These are phyloP conservation scores for Phytophthora ohioensis DNA, from an alignment of 352 stramenopile genomes.

Conservation along the genomic window DNA sequence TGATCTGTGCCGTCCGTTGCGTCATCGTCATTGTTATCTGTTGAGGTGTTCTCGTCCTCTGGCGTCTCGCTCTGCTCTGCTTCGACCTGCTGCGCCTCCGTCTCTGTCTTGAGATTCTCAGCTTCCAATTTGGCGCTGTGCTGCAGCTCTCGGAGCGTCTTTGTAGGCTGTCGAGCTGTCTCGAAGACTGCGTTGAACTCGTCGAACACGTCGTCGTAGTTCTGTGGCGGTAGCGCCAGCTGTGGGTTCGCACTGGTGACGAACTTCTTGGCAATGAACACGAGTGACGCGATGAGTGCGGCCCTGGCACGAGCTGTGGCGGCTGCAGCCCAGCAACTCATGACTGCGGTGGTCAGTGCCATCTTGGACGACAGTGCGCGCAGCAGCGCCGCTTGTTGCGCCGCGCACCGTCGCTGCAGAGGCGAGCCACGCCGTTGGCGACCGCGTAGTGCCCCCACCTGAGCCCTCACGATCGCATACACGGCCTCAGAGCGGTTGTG, in stretches of 20 bases:
- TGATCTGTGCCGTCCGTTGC: conserved; percentile 47
- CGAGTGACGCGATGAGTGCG: conserved; percentile 37
- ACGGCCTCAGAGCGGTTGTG: conserved; percentile 41
- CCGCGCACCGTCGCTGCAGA: conserved; percentile 36
- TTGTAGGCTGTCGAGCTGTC: conserved; percentile 13
- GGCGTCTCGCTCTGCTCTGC: conserved; percentile 10
- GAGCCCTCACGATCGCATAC: conserved; percentile 35
- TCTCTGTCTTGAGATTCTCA: neutral
- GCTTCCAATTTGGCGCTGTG: conserved; percentile 22
- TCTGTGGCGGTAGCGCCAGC: conserved; percentile 2
- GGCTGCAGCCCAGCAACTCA: conserved; percentile 33
- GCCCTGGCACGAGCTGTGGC: conserved; percentile 30
- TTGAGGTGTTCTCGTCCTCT: conserved; percentile 21
- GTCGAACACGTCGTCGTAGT: conserved; percentile 43
- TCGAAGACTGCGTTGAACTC: conserved; percentile 49
- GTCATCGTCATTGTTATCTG: conserved; percentile 39
- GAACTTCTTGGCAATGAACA: conserved; percentile 48
- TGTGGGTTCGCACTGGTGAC: conserved; percentile 23
- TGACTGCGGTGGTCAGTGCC: conserved; percentile 31
- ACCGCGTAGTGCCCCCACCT: conserved; percentile 25
- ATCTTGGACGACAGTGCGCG: conserved; percentile 34
- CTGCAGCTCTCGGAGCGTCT: conserved; percentile 34
- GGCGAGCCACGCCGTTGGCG: conserved; percentile 25
- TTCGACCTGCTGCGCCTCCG: neutral
- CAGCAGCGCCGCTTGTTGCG: conserved; percentile 41